Evolutionary conservation across 352 stramenopile genomes (phyloP).

Genomic region (Phytopythium vexans): DNA sequence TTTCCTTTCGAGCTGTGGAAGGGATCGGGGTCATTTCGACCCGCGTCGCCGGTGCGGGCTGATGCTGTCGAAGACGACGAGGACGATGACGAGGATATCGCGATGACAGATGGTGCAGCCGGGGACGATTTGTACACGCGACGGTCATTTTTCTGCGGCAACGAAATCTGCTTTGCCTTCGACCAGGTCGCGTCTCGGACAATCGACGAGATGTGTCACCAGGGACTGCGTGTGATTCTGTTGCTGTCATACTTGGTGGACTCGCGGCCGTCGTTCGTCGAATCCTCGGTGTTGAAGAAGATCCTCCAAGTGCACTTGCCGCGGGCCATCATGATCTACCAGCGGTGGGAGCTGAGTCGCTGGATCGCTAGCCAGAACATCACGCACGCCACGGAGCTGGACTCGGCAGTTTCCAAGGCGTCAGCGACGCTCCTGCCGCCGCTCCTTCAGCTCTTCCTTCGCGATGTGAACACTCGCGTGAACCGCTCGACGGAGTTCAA

Average conservation of each 20-base stretch:
- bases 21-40: conserved; percentile 16
- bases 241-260: conserved; percentile 65
- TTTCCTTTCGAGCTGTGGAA: conserved; percentile 42
- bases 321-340: conserved; percentile 63
- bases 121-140: conserved; percentile 27
- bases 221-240: conserved; percentile 60
- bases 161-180: conserved; percentile 58
- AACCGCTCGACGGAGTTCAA: conserved; percentile 47
- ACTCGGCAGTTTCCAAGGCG: conserved; percentile 33
- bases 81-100: conserved; percentile 23
- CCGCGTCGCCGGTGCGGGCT: conserved; percentile 17
- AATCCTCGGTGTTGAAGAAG: conserved; percentile 28
- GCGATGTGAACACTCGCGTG: conserved; percentile 50
- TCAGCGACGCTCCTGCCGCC: conserved; percentile 49
- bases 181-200: conserved; percentile 54
- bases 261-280: conserved; percentile 50
- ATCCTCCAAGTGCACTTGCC: conserved; percentile 48
- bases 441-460: conserved; percentile 62
- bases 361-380: conserved; percentile 64
- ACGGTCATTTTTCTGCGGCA: conserved; percentile 35
- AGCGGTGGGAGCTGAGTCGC: conserved; percentile 64
- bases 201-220: conserved; percentile 61
- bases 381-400: conserved; percentile 36
- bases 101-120: conserved; percentile 24
- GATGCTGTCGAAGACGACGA: conserved; percentile 23